Conservation (phyloP, 2,329 filamentous ascomycete genomes). For the Calonectria pseudoturangicola region DNA sequence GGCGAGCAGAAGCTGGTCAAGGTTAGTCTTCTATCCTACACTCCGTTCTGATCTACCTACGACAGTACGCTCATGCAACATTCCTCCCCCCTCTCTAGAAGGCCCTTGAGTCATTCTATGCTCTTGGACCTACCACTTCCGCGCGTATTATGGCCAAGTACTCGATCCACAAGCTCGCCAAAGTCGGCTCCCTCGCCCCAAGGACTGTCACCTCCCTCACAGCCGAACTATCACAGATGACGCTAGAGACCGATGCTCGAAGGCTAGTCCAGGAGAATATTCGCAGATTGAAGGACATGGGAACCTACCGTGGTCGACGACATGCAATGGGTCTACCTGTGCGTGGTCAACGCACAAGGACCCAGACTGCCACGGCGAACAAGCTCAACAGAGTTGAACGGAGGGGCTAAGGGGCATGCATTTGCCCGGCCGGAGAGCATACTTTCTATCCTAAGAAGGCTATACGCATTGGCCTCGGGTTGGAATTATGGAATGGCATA, state of each 20-base stretch:
- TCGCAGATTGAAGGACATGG: constrained; percentile 89
- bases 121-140: constrained; percentile 82
- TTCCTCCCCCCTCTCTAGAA: constrained; percentile 65
- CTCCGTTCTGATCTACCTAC: background rate
- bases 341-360: constrained; percentile 91
- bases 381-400: constrained; percentile 76
- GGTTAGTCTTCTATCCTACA: constrained; percentile 69
- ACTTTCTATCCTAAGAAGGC: constrained; percentile 8
- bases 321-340: constrained; percentile 96
- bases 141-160: constrained; percentile 89
- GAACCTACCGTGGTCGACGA: constrained; percentile 88
- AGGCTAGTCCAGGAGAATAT: constrained; percentile 90
- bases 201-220: constrained; percentile 88
- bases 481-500: background rate
- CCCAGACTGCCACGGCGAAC: constrained; percentile 77
- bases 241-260: constrained; percentile 91
- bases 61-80: constrained; percentile 40
- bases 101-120: constrained; percentile 90
- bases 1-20: constrained; percentile 87
- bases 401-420: constrained; percentile 48
- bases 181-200: constrained; percentile 83
- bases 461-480: constrained; percentile 1
- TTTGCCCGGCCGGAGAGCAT: constrained; percentile 3
- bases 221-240: constrained; percentile 91
- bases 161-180: constrained; percentile 89